Conservation (phyloP, 2,329 filamentous ascomycete species). For the Talaromyces marneffei region DNA sequence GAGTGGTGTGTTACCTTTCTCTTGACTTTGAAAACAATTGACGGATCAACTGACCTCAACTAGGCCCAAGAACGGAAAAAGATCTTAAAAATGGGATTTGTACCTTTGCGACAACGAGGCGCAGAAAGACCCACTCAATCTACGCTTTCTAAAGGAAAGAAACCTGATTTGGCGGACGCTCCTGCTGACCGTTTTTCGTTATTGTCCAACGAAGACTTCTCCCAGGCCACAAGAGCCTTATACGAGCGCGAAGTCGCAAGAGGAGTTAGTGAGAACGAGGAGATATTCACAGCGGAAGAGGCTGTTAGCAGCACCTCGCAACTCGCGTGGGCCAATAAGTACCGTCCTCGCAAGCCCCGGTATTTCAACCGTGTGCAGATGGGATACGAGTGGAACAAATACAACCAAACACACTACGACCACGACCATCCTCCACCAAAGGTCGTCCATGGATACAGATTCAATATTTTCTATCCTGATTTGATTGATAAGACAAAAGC, state of each 20-base stretch:
- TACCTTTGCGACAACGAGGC: slow-evolving; percentile 52
- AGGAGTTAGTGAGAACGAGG: slow-evolving; percentile 87
- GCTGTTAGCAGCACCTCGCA: slow-evolving; percentile 59
- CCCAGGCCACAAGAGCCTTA: slow-evolving; percentile 76
- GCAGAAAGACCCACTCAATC: slow-evolving; percentile 29
- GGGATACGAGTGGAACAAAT: slow-evolving; percentile 99
- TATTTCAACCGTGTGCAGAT: slow-evolving; percentile 99
- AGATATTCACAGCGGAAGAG: slow-evolving; percentile 90
- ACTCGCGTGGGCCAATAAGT: slow-evolving; percentile 76
- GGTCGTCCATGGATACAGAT: slow-evolving; percentile 98
- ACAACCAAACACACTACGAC: slow-evolving; percentile 99
- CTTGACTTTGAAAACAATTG: slow-evolving; percentile 8
- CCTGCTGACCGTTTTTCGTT: slow-evolving; percentile 65
- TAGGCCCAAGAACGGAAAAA: slow-evolving; percentile 54
- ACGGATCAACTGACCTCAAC: slow-evolving; percentile 8
- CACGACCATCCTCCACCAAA: slow-evolving; percentile 97
- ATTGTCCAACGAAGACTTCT: slow-evolving; percentile 69
- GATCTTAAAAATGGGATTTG: slow-evolving; percentile 59
- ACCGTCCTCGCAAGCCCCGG: slow-evolving; percentile 82
- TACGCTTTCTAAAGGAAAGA: slow-evolving; percentile 31
- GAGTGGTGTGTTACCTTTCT: slow-evolving; percentile 41
- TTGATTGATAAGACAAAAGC: slow-evolving; percentile 91
- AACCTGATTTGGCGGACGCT: slow-evolving; percentile 43
- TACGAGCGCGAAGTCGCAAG: slow-evolving; percentile 91
- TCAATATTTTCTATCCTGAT: slow-evolving; percentile 99